Conservation (phyloP, 2,329 filamentous ascomycete species). For the Teratosphaeria viscida region DNA sequence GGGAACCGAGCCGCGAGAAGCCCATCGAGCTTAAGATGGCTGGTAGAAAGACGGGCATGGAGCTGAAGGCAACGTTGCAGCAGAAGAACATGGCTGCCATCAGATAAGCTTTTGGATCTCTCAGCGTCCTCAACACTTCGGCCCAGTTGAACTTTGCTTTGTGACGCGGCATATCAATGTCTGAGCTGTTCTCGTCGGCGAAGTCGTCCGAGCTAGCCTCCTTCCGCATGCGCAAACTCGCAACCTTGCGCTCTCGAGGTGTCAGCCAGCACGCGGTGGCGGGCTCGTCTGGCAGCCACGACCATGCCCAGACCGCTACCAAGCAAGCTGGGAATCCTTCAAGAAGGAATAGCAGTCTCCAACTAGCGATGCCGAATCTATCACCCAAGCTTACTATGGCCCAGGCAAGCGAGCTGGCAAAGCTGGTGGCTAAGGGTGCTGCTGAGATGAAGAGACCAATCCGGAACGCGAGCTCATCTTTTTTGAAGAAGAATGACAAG, state of each 20-base stretch:
- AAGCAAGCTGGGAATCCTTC: slow-evolving; percentile 79
- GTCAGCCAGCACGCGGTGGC: slow-evolving; percentile 34
- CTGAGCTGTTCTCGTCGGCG: slow-evolving; percentile 1
- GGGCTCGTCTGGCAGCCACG: slow-evolving; percentile 66
- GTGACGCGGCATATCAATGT: slow-evolving; percentile 10
- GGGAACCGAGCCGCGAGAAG: slow-evolving; percentile 54
- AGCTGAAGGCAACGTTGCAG: slow-evolving; percentile 79
- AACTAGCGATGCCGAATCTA: slow-evolving; percentile 59
- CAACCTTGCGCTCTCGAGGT: slow-evolving; percentile 48
- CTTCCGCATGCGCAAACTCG: slow-evolving; percentile 53
- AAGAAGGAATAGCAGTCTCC: slow-evolving; percentile 74
- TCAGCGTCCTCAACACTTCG: slow-evolving; percentile 50
- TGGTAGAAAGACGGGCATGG: slow-evolving; percentile 77
- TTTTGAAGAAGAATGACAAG: slow-evolving; percentile 52
- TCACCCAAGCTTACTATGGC: slow-evolving; percentile 60
- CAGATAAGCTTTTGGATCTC: slow-evolving; percentile 61
- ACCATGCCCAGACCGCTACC: slow-evolving; percentile 63
- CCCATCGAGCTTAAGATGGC: slow-evolving; percentile 54
- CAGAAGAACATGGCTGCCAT: slow-evolving; percentile 77
- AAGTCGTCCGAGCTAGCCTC: slow-evolving; percentile 29
- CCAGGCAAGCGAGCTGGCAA: slow-evolving; percentile 73
- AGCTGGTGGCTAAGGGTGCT: slow-evolving; percentile 50
- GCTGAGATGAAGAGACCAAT: slow-evolving; percentile 81
- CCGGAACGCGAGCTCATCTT: slow-evolving; percentile 68
- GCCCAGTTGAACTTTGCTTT: slow-evolving; percentile 31